Base-by-base conservation (phyloP, 768 basidiomycete genomes). In the Boletus insuetus region DNA sequence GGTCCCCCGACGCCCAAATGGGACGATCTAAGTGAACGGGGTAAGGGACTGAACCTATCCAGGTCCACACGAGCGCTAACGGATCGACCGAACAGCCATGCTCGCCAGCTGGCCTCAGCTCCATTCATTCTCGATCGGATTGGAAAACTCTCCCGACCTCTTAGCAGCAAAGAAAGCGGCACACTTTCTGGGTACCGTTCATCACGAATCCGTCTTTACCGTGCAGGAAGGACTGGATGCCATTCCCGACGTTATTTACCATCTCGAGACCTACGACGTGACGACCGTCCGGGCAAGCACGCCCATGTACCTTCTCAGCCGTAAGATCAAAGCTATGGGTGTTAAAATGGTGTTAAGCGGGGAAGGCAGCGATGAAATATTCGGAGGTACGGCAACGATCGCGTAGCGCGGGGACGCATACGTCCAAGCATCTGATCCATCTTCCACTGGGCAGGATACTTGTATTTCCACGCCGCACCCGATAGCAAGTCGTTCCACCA, bases 281-380 rank as follows among this genome's bases (percentile, higher is more conserved):
- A 99, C 97, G 29, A 99, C 97, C 38, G 92, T 98, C 46, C 88
- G 97, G 46, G 97, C 97, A 10, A 93, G 90, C 64, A 98, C 95
- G 5, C 97, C 97, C 3, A 99, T 99, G 97, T 98, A 98, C 74
- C 85, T 99, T 29, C 84, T 99, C 56, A 93, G 90, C 69, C 83
- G 97, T 46, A 98, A 99, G 77, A 95, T 99, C 77, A 99, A 98
- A 76, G 96, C 97, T 5, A 98, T 94, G 91, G 97, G 97, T 54
- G 97, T 99, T 50, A 99, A 99, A 77, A 99, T 99, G 97, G 97
- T 99, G 16, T 80, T 98, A 35, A 92, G 89, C 60, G 97, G 97
- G 17, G 97, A 99, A 74, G 97, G 97, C 38, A 93, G 91, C 58
- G 97, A 99, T 64, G 97, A 99, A 74, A 94, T 98, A 58, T 83